A percentile compares a stretch with the other conserved stretches of the same genome.
Conservation (phyloP, 2,329 filamentous ascomycete species). For the Diaporthe velutina region DNA sequence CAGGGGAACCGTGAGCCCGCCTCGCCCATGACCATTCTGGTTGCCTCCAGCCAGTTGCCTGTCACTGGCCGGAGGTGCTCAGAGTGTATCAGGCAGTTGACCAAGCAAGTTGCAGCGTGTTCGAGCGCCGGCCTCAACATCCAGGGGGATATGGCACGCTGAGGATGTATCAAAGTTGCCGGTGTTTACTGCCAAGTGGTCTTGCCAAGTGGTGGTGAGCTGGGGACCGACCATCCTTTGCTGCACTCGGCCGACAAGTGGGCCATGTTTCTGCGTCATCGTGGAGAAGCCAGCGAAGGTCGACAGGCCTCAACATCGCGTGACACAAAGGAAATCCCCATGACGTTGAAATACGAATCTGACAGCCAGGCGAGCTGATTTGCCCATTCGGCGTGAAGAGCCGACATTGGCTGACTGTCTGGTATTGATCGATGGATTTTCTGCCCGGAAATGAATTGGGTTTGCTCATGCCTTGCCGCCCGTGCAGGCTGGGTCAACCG, state of each 20-base stretch:
- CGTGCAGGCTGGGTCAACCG: neutral
- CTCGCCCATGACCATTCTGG: neutral
- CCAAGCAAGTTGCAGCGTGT: neutral
- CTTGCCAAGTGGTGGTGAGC: slow-evolving; percentile 23
- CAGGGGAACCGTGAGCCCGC: slow-evolving; percentile 12
- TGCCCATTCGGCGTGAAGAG: neutral
- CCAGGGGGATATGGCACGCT: neutral
- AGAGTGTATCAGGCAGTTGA: too few relatives aligned
- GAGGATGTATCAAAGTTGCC: neutral
- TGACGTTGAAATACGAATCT: slow-evolving; percentile 24
- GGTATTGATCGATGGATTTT: slow-evolving; percentile 5
- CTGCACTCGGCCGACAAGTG: slow-evolving; percentile 30
- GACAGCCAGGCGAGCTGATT: neutral
- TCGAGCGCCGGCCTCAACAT: neutral
- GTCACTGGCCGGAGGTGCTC: neutral
- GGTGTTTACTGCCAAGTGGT: slow-evolving; percentile 12
- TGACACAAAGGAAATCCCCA: neutral
- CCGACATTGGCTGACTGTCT: slow-evolving; percentile 1
- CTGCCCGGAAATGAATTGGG: slow-evolving; percentile 22
- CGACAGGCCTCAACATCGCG: slow-evolving; percentile 18
- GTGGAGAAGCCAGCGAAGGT: slow-evolving; percentile 2
- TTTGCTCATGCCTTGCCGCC: slow-evolving; percentile 12
- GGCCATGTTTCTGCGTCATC: slow-evolving; percentile 12
- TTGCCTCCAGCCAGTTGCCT: neutral
- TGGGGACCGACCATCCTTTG: slow-evolving; percentile 12